Evolutionary conservation across 2,329 filamentous ascomycete species (phyloP).

Genomic region (Trichoderma guizhouense): DNA sequence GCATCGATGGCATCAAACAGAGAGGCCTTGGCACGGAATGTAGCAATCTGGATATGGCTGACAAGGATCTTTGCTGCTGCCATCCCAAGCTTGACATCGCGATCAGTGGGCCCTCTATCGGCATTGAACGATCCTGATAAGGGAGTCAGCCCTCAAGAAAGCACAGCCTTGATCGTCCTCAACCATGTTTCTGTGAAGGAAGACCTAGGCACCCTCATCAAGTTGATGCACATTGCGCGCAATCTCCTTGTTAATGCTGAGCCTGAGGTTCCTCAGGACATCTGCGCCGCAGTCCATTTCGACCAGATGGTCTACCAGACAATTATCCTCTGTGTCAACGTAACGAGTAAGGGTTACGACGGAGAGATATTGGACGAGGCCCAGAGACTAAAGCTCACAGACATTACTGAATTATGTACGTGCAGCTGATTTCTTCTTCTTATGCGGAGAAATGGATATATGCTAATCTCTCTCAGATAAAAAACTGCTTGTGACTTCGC

Average conservation of each 20-base stretch:
- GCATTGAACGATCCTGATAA: conserved; percentile 53
- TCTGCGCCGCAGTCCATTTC: conserved; percentile 62
- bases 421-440: conserved; percentile 1
- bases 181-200: conserved; percentile 60
- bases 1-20: conserved; percentile 31
- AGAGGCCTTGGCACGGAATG: conserved; percentile 59
- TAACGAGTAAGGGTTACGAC: conserved; percentile 65
- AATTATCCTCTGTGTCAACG: conserved; percentile 63
- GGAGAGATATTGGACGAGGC: conserved; percentile 59
- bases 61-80: conserved; percentile 60
- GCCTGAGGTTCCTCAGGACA: conserved; percentile 62
- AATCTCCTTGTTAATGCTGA: conserved; percentile 63
- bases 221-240: conserved; percentile 63
- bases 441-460: background rate
- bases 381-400: conserved; percentile 55
- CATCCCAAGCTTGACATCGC: conserved; percentile 57
- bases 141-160: conserved; percentile 58
- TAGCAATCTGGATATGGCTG: conserved; percentile 64
- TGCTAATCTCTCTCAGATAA: conserved; percentile 46
- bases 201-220: conserved; percentile 61
- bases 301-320: conserved; percentile 65
- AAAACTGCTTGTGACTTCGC: conserved; percentile 61
- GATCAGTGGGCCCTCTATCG: conserved; percentile 55
- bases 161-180: conserved; percentile 59
- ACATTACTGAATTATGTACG: conserved; percentile 63